Evolutionary conservation across 768 basidiomycete genomes (phyloP).

Genomic region (Hortiboletus campestris): DNA sequence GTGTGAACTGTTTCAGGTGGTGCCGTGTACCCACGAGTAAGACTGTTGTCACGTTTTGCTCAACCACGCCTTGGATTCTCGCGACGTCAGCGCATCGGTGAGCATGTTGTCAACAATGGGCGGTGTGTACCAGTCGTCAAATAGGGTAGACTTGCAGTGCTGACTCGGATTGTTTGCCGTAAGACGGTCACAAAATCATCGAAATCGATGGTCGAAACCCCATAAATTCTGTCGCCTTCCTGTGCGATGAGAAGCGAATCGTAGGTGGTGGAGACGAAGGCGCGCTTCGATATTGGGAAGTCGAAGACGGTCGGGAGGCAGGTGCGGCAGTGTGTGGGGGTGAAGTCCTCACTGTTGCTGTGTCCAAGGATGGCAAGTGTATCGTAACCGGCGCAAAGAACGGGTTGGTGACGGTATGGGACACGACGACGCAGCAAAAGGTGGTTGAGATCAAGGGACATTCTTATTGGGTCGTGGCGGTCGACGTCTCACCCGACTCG

Average conservation of each 20-base stretch:
- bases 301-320: neutral
- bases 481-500: slow-evolving; percentile 15
- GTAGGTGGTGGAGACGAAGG: slow-evolving; percentile 12
- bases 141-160: neutral
- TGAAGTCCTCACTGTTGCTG: slow-evolving; percentile 6
- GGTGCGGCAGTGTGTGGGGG: neutral
- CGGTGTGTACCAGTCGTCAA: neutral
- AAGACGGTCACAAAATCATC: neutral
- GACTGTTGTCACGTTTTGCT: too few species aligned
- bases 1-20: too few species aligned
- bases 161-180: neutral
- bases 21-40: too few species aligned
- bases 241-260: neutral
- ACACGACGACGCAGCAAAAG: slow-evolving; percentile 1
- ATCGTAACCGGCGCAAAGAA: slow-evolving; percentile 15
- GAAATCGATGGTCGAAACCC: slow-evolving; percentile 7
- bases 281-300: slow-evolving; percentile 6
- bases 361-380: slow-evolving; percentile 8
- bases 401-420: slow-evolving; percentile 12
- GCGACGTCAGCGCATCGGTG: neutral
- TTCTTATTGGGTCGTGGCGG: slow-evolving; percentile 12
- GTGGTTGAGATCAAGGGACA: slow-evolving; percentile 10
- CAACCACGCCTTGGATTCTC: neutral
- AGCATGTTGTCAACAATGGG: neutral
- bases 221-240: slow-evolving; percentile 10